Conservation (phyloP, 192 early-diverging fungal genomes). For the Podila epigama region DNA sequence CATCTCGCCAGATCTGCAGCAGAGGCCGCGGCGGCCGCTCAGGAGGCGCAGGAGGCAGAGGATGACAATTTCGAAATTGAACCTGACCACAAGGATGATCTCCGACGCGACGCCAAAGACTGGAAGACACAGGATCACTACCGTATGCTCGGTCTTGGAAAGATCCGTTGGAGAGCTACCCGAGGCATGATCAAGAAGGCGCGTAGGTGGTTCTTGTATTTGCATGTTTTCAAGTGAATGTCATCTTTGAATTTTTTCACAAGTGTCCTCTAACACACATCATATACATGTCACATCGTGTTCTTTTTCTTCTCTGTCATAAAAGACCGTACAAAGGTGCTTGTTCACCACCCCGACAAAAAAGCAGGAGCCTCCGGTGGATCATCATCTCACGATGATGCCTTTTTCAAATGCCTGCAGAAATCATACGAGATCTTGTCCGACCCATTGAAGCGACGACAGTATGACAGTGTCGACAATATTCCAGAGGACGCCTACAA, state of each 20-base stretch:
- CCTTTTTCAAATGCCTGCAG: constrained; percentile 86
- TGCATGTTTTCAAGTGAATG: no score
- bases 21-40: constrained; percentile 25
- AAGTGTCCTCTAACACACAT: no score
- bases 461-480: constrained; percentile 85
- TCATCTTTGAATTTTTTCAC: no score
- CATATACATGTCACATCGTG: not conserved
- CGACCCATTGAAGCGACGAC: constrained; percentile 70
- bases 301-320: not conserved
- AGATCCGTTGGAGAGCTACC: constrained; percentile 70
- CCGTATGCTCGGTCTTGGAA: constrained; percentile 74
- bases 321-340: constrained; percentile 45
- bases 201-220: constrained; percentile 50
- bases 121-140: constrained; percentile 92
- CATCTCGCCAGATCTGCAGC: constrained; percentile 56
- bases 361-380: constrained; percentile 56
- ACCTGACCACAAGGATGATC: constrained; percentile 64
- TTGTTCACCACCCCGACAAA: constrained; percentile 84
- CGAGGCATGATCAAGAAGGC: constrained; percentile 80
- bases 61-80: constrained; percentile 60
- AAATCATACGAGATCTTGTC: constrained; percentile 75
- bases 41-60: constrained; percentile 38
- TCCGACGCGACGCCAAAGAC: constrained; percentile 71
- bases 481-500: constrained; percentile 71
- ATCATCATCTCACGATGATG: constrained; percentile 60